Conservation (phyloP, 2,329 filamentous ascomycete genomes). For the Sporothrix protearum region DNA sequence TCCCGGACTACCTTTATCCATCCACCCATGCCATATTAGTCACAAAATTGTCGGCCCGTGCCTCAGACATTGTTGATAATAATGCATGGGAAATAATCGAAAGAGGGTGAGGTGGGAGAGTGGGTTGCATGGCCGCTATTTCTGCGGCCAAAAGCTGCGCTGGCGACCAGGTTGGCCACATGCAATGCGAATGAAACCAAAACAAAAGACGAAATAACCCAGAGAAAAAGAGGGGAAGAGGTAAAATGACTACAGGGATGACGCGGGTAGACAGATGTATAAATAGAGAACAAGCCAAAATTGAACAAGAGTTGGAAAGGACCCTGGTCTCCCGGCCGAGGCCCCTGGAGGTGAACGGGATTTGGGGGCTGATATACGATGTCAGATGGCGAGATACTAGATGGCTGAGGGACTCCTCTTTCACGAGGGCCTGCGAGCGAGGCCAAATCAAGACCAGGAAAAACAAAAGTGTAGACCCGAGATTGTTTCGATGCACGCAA, state of each 20-base stretch:
- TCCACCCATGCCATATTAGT: background rate
- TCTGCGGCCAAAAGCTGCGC: conserved; percentile 23
- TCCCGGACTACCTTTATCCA: too few species aligned
- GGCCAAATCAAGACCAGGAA: background rate
- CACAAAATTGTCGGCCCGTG: conserved; percentile 17
- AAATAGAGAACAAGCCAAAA: background rate
- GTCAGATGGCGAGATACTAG: background rate
- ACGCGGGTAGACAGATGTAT: background rate
- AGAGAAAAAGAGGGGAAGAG: background rate
- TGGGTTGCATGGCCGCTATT: conserved; percentile 23
- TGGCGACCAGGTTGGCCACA: conserved; percentile 16
- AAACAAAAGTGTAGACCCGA: background rate
- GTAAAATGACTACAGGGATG: background rate
- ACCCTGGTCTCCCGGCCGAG: background rate
- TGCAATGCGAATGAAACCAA: background rate
- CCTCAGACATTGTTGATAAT: background rate
- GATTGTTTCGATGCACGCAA: background rate
- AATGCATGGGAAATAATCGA: background rate
- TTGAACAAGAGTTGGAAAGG: background rate
- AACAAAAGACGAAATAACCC: background rate
- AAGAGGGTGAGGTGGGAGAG: background rate
- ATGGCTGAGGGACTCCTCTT: background rate
- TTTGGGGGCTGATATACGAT: conserved; percentile 1
- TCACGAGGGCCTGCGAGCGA: background rate
- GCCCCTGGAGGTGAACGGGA: background rate